Evolutionary conservation across 805 yeast genomes (phyloP).

Genomic region (Kodamaea lidongshanica): DNA sequence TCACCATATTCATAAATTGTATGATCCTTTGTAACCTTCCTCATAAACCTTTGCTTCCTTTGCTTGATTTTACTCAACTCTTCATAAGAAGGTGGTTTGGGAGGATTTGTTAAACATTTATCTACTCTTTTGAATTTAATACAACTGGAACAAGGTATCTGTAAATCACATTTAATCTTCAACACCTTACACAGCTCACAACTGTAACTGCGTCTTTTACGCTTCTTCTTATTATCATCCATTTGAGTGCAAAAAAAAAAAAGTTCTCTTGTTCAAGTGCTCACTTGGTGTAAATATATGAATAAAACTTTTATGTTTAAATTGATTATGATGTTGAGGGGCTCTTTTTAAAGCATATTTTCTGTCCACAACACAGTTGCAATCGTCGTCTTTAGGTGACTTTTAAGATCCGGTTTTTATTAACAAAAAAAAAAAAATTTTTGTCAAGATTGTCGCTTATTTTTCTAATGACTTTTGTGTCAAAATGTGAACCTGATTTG

Average conservation of each 20-base stretch:
- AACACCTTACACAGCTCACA: constrained; percentile 53
- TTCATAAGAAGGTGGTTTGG: constrained; percentile 40
- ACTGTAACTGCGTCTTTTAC: constrained; percentile 46
- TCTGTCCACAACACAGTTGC: too few relatives aligned
- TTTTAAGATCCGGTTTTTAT: too few relatives aligned
- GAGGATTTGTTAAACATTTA: constrained; percentile 36
- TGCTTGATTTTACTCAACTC: constrained; percentile 28
- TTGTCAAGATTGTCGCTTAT: too few relatives aligned
- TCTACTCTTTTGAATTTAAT: constrained; percentile 29
- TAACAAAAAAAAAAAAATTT: too few relatives aligned
- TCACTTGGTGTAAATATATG: background rate
- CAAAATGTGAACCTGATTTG: too few relatives aligned
- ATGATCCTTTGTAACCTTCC: constrained; percentile 7
- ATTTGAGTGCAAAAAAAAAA: background rate
- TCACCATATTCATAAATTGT: background rate
- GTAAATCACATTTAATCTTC: constrained; percentile 48
- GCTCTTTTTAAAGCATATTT: too few relatives aligned
- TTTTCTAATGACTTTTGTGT: too few relatives aligned
- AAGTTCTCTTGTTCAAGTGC: background rate
- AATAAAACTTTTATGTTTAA: too few relatives aligned
- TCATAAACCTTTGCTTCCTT: constrained; percentile 19
- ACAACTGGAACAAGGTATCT: constrained; percentile 44
- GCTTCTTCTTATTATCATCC: constrained; percentile 16
- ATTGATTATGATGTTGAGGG: too few relatives aligned
- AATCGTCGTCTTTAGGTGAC: too few relatives aligned